Conservation (phyloP, 768 basidiomycete species). For the Auriscalpium vulgare region DNA sequence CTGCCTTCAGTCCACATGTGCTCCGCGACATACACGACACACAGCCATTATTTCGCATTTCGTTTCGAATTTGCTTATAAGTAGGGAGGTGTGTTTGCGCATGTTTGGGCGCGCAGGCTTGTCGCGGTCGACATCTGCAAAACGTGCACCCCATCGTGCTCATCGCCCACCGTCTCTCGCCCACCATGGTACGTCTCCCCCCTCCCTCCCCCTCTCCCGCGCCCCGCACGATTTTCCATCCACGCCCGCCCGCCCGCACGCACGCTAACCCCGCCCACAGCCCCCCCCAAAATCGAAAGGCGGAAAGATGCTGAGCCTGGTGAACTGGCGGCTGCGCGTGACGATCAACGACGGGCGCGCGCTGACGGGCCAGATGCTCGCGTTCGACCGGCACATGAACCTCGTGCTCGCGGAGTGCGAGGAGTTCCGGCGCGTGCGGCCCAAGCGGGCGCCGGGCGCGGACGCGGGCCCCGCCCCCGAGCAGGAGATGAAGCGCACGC, state of each 20-base stretch:
- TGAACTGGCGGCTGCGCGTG: conserved; percentile 96
- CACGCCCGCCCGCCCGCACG: not conserved
- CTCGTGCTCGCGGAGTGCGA: conserved; percentile 97
- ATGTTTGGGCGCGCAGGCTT: not conserved
- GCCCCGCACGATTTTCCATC: no score
- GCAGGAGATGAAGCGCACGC: conserved; percentile 92
- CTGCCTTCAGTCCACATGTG: no score
- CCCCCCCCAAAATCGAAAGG: conserved; percentile 96
- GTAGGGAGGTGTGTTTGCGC: not conserved
- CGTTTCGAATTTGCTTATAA: no score
- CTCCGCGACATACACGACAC: no score
- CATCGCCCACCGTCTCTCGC: not conserved
- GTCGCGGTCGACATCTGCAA: no score
- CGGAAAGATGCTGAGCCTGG: conserved; percentile 94
- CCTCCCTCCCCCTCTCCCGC: not conserved
- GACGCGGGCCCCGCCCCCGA: conserved; percentile 66
- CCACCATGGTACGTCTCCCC: conserved; percentile 14
- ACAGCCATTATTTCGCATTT: no score
- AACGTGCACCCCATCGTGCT: not conserved
- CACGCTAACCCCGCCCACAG: conserved; percentile 28
- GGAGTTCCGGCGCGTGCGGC: conserved; percentile 88
- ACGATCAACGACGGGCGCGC: conserved; percentile 96
- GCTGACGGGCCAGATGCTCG: conserved; percentile 97
- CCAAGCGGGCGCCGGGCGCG: conserved; percentile 82
- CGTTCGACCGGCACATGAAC: conserved; percentile 99